Evolutionary conservation across 2,329 filamentous ascomycete genomes (phyloP).

Genomic region (Diaporthe australafricana): DNA sequence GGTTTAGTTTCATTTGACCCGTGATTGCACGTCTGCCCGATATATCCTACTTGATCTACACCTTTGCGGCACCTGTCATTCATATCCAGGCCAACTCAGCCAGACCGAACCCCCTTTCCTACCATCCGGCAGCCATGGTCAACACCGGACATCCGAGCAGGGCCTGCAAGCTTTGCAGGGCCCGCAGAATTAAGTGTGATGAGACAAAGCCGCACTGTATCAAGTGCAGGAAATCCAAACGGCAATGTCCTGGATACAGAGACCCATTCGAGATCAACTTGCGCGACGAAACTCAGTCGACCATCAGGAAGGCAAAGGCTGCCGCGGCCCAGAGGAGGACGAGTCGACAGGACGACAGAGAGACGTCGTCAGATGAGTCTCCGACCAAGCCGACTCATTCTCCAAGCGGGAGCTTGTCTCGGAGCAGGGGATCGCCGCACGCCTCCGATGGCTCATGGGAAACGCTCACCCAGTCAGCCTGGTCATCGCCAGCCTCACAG

Average conservation of each 20-base stretch:
- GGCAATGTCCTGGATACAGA: constrained; percentile 42
- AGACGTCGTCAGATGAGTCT: constrained; percentile 14
- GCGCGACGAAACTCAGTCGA: constrained; percentile 43
- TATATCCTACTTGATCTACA: constrained; percentile 20
- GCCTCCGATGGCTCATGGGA: constrained; percentile 24
- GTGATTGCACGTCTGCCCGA: constrained; percentile 12
- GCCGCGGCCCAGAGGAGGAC: constrained; percentile 29
- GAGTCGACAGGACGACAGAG: background rate
- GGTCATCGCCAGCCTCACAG: constrained; percentile 14
- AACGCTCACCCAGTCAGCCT: constrained; percentile 14
- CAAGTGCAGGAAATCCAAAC: constrained; percentile 42
- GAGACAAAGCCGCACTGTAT: constrained; percentile 42
- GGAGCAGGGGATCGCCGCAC: constrained; percentile 10
- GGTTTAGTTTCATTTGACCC: background rate
- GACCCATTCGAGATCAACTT: constrained; percentile 43
- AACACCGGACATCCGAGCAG: constrained; percentile 44
- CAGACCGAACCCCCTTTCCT: background rate
- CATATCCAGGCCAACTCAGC: background rate
- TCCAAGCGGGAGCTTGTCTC: background rate
- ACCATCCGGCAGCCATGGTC: constrained; percentile 37
- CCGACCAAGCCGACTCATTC: constrained; percentile 5
- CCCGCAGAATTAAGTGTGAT: constrained; percentile 43
- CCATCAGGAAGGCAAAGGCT: constrained; percentile 39
- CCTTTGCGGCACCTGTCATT: constrained; percentile 3
- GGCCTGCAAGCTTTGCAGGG: constrained; percentile 42